Conservation (phyloP, 1,139 yeast species). For the Blastobotrys illinoisensis region DNA sequence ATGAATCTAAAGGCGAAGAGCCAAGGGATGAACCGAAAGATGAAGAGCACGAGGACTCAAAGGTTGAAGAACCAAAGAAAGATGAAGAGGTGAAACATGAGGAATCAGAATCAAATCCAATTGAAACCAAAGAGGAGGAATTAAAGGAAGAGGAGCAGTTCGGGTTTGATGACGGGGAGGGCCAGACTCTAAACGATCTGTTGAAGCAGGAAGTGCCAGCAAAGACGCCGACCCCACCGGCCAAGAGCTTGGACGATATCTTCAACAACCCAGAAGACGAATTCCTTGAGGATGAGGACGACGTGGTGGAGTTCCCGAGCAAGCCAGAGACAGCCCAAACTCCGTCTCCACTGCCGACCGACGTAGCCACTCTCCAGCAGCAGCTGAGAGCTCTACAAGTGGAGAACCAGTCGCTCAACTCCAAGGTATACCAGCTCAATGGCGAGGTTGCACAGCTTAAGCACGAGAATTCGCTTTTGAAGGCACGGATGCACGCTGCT, state of each 20-base stretch:
- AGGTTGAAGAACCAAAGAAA: conserved; percentile 2
- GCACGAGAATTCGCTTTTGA: conserved; percentile 24
- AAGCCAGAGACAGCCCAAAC: not conserved
- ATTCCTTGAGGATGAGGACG: not conserved
- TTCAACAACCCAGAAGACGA: not conserved
- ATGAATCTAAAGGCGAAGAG: conserved; percentile 4
- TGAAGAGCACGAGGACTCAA: conserved; percentile 1
- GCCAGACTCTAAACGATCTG: not conserved
- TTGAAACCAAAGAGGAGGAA: not conserved
- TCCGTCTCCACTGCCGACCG: not conserved
- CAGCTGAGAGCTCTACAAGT: conserved; percentile 20
- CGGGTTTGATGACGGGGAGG: conserved; percentile 1
- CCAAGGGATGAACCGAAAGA: conserved; percentile 1
- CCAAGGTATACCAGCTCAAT: conserved; percentile 10
- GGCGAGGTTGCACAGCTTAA: conserved; percentile 15
- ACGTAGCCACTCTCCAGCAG: conserved; percentile 1
- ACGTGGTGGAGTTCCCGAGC: not conserved
- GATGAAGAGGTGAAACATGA: not conserved
- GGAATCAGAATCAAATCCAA: not conserved
- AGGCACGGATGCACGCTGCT: conserved; percentile 10
- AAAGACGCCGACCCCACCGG: not conserved
- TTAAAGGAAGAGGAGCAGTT: not conserved
- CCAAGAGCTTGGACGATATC: not conserved
- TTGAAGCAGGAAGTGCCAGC: conserved; percentile 3
- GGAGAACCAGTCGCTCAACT: conserved; percentile 22